Percentiles rank a stretch among this genome's conserved stretches.
Conservation (phyloP, 345 rosid species). For the Arabis hirsuta region DNA sequence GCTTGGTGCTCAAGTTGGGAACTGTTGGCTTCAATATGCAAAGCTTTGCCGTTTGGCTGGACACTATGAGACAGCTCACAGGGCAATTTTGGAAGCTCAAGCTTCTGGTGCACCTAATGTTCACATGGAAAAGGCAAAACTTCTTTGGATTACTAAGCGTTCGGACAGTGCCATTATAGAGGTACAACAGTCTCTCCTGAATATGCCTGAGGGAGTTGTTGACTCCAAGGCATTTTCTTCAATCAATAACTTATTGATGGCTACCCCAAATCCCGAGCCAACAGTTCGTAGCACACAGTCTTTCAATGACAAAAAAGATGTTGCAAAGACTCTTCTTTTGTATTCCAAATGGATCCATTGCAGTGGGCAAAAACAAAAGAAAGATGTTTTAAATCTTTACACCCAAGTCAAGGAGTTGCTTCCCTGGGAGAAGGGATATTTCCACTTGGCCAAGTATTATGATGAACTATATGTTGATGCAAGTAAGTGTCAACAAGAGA, state of each 20-base stretch:
- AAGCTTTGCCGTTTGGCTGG: slow-evolving; percentile 98
- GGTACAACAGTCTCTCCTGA: slow-evolving; percentile 86
- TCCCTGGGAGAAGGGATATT: slow-evolving; percentile 97
- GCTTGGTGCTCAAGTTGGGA: slow-evolving; percentile 90
- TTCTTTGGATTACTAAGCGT: slow-evolving; percentile 89
- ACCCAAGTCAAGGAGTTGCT: slow-evolving; percentile 83
- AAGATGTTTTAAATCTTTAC: slow-evolving; percentile 89
- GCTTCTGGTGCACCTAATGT: slow-evolving; percentile 89
- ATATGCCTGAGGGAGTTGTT: slow-evolving; percentile 84
- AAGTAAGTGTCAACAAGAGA: slow-evolving; percentile 90
- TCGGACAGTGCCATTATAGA: slow-evolving; percentile 91
- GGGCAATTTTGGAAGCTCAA: slow-evolving; percentile 92
- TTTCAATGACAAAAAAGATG: slow-evolving; percentile 64
- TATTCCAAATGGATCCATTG: slow-evolving; percentile 93
- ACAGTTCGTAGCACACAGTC: slow-evolving; percentile 58
- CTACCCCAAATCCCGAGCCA: slow-evolving; percentile 68
- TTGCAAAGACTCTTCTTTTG: slow-evolving; percentile 91
- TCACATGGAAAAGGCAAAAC: slow-evolving; percentile 95
- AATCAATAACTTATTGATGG: slow-evolving; percentile 75
- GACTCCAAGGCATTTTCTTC: slow-evolving; percentile 72
- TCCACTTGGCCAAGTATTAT: slow-evolving; percentile 91
- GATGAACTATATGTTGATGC: slow-evolving; percentile 95
- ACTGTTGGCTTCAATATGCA: slow-evolving; percentile 96
- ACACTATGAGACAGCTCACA: slow-evolving; percentile 93
- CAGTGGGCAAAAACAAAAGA: slow-evolving; percentile 94